Evolutionary conservation across 2,329 filamentous ascomycete genomes (phyloP).

Genomic region (Cladosporium sphaerospermum): DNA sequence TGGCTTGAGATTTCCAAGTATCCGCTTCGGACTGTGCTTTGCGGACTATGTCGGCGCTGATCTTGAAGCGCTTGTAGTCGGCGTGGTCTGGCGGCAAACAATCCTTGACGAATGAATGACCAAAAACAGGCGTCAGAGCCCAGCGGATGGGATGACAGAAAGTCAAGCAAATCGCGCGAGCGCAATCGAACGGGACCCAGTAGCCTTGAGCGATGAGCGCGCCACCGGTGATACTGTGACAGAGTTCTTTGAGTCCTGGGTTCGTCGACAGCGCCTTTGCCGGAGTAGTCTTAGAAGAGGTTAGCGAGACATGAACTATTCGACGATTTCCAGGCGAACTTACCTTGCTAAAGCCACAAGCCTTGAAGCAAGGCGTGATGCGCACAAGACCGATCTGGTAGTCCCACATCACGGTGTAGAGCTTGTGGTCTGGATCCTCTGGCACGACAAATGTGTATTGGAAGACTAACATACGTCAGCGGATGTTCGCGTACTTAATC

Average conservation of each 20-base stretch:
- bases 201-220: conserved; percentile 90
- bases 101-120: conserved; percentile 65
- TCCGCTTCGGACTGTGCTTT: conserved; percentile 33
- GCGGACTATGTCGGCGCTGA: conserved; percentile 34
- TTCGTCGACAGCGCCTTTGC: conserved; percentile 68
- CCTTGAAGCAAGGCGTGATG: conserved; percentile 93
- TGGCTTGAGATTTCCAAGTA: conserved; percentile 27
- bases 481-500: not conserved
- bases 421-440: conserved; percentile 50
- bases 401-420: conserved; percentile 75
- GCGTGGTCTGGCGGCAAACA: conserved; percentile 61
- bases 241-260: conserved; percentile 74
- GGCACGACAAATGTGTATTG: conserved; percentile 75
- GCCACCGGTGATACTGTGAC: conserved; percentile 90
- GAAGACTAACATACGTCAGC: conserved; percentile 54
- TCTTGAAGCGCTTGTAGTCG: conserved; percentile 46
- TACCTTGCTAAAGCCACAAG: conserved; percentile 80
- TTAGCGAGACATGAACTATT: not conserved
- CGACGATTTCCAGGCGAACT: conserved; percentile 18
- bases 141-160: conserved; percentile 83
- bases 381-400: conserved; percentile 91
- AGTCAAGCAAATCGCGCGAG: conserved; percentile 77
- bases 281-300: conserved; percentile 65
- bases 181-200: conserved; percentile 90
- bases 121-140: conserved; percentile 86